Conservation (phyloP, 2,329 filamentous ascomycete genomes). For the Scedosporium apiospermum region DNA sequence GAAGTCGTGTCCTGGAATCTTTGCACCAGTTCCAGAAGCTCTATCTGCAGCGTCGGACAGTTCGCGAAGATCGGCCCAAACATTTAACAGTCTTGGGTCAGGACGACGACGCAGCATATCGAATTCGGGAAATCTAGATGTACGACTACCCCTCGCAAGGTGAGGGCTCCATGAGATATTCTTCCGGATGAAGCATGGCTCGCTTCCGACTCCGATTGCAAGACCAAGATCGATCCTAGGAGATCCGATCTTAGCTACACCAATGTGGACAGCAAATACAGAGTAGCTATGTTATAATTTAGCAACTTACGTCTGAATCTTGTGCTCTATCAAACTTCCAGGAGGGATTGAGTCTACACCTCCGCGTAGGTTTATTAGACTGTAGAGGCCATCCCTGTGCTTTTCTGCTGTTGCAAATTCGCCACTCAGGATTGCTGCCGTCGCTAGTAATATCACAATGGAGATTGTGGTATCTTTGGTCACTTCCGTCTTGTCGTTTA, state of each 20-base stretch:
- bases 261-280: background rate
- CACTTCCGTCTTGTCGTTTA: conserved; percentile 11
- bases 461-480: conserved; percentile 12
- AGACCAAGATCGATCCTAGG: conserved; percentile 3
- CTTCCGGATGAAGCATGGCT: conserved; percentile 6
- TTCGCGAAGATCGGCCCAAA: conserved; percentile 15
- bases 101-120: background rate
- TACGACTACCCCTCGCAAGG: background rate
- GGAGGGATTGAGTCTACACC: conserved; percentile 11
- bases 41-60: conserved; percentile 15
- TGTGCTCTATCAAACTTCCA: conserved; percentile 11
- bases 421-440: conserved; percentile 13
- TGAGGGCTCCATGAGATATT: conserved; percentile 9
- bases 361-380: conserved; percentile 15
- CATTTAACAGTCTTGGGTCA: conserved; percentile 12
- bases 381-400: conserved; percentile 16
- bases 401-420: conserved; percentile 13
- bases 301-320: background rate
- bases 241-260: no score
- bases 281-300: background rate
- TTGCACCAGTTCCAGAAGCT: conserved; percentile 11
- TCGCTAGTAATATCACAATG: conserved; percentile 14
- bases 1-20: conserved; percentile 12
- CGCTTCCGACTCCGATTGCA: conserved; percentile 8
- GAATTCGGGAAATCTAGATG: background rate